Base-by-base conservation (phyloP, 2,329 filamentous ascomycete genomes). In the Fusarium protoensiforme region DNA sequence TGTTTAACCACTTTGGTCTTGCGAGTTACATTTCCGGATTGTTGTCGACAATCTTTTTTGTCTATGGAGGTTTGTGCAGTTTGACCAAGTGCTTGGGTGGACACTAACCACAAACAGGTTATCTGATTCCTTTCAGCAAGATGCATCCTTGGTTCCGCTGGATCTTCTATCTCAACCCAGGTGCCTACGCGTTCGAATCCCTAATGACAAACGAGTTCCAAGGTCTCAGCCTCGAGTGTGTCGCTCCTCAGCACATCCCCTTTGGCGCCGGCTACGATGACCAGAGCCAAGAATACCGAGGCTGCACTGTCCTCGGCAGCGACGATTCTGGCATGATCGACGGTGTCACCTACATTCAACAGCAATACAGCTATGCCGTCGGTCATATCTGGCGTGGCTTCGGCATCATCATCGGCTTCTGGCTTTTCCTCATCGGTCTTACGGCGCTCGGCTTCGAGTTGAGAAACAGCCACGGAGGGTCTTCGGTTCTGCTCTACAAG, bases 371-470 rank as follows among this genome's bases (percentile, higher is more conserved):
- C 36, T 92, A 91, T 77, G 82, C 81, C 13, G 80, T 85, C 11
- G 81, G 81, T 2, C 85, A 92, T 73, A 81, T 90, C 36, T 93
- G 91, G 91, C 89, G 93, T 4, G 94, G 94, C 78, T 93, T 92
- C 74, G 93, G 92, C 18, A 89, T 94, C 2, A 82, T 95, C 7
- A 88, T 95, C 61, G 93, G 91, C 0, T 95, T 93, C 71, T 88
- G 89, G 1, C 87, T 93, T 1, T 86, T 94, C 2, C 95, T 95
- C 78, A 87, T 95, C 14, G 69, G 90, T 4, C 81, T 95, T 33
- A 95, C 93, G 46, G 89, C 88, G 4, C 53, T 57, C 4, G 33
- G 33, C 2, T 57, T 57, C 5, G 53, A 57, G 16, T 24, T 57
- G 13, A 16, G 53, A 38, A 57, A 57, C 33, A 57, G 22, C 11